Evolutionary conservation across 352 stramenopile species (phyloP).

Genomic region (Pythium oligandrum): DNA sequence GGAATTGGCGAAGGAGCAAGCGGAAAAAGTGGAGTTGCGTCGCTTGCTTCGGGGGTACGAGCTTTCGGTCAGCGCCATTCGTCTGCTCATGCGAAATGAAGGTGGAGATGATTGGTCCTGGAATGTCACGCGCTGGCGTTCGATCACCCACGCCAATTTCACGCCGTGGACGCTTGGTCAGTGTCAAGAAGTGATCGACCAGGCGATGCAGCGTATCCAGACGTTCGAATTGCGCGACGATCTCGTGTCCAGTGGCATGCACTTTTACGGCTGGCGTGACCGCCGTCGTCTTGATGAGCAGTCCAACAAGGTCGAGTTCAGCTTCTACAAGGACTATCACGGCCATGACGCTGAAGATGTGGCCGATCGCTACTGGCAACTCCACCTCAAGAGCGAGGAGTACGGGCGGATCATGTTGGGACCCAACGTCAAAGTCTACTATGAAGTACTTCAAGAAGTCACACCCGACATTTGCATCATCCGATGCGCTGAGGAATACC

Average conservation of each 20-base stretch:
- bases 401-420: slow-evolving; percentile 4
- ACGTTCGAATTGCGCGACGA: slow-evolving; percentile 1
- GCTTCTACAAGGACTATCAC: slow-evolving; percentile 8
- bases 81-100: not conserved
- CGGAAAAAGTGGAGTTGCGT: slow-evolving; percentile 1
- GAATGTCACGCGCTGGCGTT: slow-evolving; percentile 3
- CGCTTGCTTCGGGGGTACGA: not conserved
- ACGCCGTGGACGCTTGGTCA: not conserved
- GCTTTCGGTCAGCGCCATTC: not conserved
- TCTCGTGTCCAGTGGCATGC: slow-evolving; percentile 6
- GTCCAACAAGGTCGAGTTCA: slow-evolving; percentile 8
- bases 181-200: slow-evolving; percentile 2
- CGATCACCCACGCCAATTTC: slow-evolving; percentile 1
- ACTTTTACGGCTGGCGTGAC: slow-evolving; percentile 15
- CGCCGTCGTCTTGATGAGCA: slow-evolving; percentile 4
- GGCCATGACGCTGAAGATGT: slow-evolving; percentile 2
- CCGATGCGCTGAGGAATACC: slow-evolving; percentile 9
- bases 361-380: not conserved
- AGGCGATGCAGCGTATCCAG: slow-evolving; percentile 3
- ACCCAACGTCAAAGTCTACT: not conserved
- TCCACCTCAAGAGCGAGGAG: not conserved
- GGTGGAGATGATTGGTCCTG: slow-evolving; percentile 1
- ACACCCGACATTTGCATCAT: slow-evolving; percentile 10
- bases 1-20: not conserved
- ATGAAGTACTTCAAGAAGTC: slow-evolving; percentile 12